Base-by-base conservation (phyloP, 768 basidiomycete species). In the Suillus americanus region DNA sequence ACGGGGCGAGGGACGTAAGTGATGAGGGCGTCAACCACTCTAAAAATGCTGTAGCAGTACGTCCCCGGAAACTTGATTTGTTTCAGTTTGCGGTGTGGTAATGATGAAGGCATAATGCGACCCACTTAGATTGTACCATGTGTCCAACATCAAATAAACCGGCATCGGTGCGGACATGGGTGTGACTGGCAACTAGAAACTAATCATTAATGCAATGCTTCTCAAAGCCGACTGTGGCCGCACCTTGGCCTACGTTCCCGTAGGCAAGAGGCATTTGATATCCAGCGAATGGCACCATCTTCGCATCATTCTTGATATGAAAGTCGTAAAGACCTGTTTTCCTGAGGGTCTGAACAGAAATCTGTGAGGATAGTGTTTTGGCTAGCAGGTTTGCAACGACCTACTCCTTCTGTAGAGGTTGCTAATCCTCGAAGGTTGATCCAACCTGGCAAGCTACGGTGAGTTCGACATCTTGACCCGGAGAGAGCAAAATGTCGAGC, bases 101-200 rank as follows among this genome's bases (percentile, higher is more conserved):
- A 8, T 55, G 43, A 38, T 51, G 37, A 37, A 62, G 33, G 3
- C 41, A 45, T 45, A 53, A 37, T 14, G n/a, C 62, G 41, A 64
- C 85, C 56, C 70, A 95, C 94, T 87, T 90, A 40, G 88, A 87
- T 75, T 99, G 97, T 18, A 99, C 92, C 97, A 99, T 99, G 77
- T 99, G 97, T 25, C 94, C 94, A 33, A 99, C 97, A 72, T 99
- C 97, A 74, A 99, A 99, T 38, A 99, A 81, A 0, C 95, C 95
- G 1, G 86, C 92, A 41, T 83, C 84, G 14, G 79, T 85, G 48
- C 97, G 88, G 60, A 96, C 92, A 71, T 98, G 91, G 53, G 90
- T 86, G 77, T 99, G 97, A 69, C 93, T 95, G 10, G 90, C 88
- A 61, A 94, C 96, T 97, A 37, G 53, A 53, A 16, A 56, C 38